Evolutionary conservation across 208 protist species (phyloP).

Genomic region (Crithidia thermophila): DNA sequence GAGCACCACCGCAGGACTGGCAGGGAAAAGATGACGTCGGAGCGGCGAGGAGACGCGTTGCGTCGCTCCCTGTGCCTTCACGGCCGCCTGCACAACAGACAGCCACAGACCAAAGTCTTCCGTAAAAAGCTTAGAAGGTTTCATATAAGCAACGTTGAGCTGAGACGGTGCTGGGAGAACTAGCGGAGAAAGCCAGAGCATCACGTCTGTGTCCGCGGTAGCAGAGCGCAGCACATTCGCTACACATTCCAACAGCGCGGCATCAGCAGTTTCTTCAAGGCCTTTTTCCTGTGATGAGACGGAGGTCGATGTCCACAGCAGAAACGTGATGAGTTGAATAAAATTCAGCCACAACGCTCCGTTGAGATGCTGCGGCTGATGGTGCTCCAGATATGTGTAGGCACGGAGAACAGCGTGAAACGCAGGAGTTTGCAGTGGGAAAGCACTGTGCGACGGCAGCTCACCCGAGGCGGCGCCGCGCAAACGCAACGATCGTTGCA

Average conservation of each 20-base stretch:
- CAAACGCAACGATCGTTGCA: background rate
- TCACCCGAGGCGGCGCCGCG: too few relatives aligned
- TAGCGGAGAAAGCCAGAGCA: slow-evolving; percentile 27
- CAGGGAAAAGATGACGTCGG: slow-evolving; percentile 11
- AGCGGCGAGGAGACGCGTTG: background rate
- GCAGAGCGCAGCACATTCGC: background rate
- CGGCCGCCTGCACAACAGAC: slow-evolving; percentile 21
- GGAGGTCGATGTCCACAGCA: background rate
- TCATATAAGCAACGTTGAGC: too few relatives aligned
- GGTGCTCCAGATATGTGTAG: slow-evolving; percentile 24
- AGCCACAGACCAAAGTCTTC: slow-evolving; percentile 6
- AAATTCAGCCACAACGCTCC: slow-evolving; percentile 16
- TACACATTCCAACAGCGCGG: background rate
- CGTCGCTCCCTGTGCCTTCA: background rate
- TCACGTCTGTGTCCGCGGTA: slow-evolving; percentile 16
- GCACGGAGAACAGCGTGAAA: background rate
- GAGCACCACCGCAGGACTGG: too few relatives aligned
- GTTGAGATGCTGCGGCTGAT: slow-evolving; percentile 31
- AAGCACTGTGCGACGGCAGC: too few relatives aligned
- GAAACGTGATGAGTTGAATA: background rate
- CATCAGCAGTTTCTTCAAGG: background rate
- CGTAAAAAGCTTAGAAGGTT: background rate
- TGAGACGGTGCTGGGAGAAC: slow-evolving; percentile 1
- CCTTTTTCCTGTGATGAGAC: background rate
- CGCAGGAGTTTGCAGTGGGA: too few relatives aligned